Base-by-base conservation (phyloP, 345 rosid genomes). In the Syzygium oleosum region DNA sequence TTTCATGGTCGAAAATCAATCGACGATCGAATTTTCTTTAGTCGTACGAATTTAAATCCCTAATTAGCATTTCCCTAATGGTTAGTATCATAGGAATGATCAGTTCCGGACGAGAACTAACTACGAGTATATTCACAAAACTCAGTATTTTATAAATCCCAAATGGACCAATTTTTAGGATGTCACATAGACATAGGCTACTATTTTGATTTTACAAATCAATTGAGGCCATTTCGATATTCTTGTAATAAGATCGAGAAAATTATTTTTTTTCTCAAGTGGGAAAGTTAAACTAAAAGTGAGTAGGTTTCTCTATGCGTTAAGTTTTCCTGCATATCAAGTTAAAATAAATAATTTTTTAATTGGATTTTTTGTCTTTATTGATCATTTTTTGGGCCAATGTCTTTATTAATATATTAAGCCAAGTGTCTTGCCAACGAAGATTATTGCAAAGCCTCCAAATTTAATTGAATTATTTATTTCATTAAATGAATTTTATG, bases 371-470 rank as follows among this genome's bases (percentile, higher is more conserved):
- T 56, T 56, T n/a, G 63, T 56, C 63, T 2, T 56, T 23, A 41
- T 56, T 1, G 0, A 4, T 23, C 23, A 5, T 56, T 23, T 23
- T 0, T 5, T 0, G 13, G 63, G 61, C 61, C 43, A 4, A 41
- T 41, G 0, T 56, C 10, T 56, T 56, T 12, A 5, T 59, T 59
- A 16, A 29, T n/a, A 29, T 61, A 61, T 13, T 6, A 61, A 56
- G 31, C 9, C 34, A 61, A 13, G 14, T 61, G 68, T 61, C 68
- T 61, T n/a, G 34, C 68, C 65, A 61, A n/a, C 68, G 12, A 61
- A 61, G 2, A 27, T 27, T 5, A 59, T 59, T n/a, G 31, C 2
- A 51, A 27, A 59, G 31, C 68, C 68, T 27, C 27, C 68, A 12
- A 59, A 59, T 59, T 41, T 41, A 41, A 52, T 52, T 15, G 54